A percentile compares a stretch with the other conserved stretches of the same genome.
These are phyloP conservation scores for Podaxis sp. DNA, from an alignment of 768 basidiomycete species.

Conservation along the genomic window DNA sequence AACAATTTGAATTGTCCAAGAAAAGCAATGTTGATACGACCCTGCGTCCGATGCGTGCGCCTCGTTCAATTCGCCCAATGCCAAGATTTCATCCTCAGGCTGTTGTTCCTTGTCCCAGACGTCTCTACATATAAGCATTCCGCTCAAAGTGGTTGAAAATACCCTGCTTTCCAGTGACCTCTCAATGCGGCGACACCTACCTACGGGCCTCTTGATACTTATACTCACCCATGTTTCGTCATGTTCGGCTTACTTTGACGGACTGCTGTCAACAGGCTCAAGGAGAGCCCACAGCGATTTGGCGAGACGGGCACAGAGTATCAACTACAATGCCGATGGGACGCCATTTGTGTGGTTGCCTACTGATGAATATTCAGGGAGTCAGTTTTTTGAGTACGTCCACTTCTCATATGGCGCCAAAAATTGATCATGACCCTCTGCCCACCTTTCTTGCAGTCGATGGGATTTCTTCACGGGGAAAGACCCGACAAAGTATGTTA, in stretches of 20 bases:
- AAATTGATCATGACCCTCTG: slow-evolving; percentile 6
- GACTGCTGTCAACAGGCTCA: background rate
- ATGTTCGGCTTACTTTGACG: background rate
- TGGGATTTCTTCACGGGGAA: slow-evolving; percentile 58
- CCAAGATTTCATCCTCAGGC: background rate
- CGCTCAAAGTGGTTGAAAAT: background rate
- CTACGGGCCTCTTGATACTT: background rate
- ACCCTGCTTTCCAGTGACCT: background rate
- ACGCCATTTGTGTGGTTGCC: slow-evolving; percentile 17
- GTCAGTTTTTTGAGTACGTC: slow-evolving; percentile 16
- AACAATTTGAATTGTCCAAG: background rate
- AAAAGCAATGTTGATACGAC: background rate
- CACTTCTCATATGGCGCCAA: background rate
- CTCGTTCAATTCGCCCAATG: background rate
- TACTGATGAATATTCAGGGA: slow-evolving; percentile 12
- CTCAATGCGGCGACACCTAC: background rate
- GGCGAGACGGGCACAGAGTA: background rate
- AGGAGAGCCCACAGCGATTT: background rate
- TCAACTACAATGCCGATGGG: slow-evolving; percentile 13
- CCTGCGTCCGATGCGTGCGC: background rate
- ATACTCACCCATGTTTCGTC: background rate
- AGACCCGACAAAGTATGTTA: slow-evolving; percentile 68
- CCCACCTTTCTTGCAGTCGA: slow-evolving; percentile 34
- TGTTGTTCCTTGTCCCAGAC: background rate
- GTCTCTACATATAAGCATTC: background rate